Evolutionary conservation across 345 rosid species (phyloP).

Genomic region (Barbarea vulgaris): DNA sequence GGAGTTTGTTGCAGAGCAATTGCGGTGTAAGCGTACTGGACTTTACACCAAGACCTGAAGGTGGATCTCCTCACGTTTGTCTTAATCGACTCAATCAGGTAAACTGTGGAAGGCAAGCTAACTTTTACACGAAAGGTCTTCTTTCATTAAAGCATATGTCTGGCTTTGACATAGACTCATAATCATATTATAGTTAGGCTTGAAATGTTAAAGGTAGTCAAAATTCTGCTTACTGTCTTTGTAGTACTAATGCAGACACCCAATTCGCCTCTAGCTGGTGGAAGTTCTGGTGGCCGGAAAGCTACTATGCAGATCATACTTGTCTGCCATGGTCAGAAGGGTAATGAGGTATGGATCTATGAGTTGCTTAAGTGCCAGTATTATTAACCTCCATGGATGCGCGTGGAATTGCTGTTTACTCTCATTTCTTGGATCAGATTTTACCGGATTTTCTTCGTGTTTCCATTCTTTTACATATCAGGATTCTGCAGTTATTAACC

Average conservation of each 20-base stretch:
- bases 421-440: neutral
- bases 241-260: slow-evolving; percentile 74
- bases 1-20: slow-evolving; percentile 90
- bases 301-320: slow-evolving; percentile 73
- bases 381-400: slow-evolving; percentile 1
- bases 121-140: neutral
- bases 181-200: neutral
- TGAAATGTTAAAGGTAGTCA: slow-evolving; percentile 7
- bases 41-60: slow-evolving; percentile 63
- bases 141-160: neutral
- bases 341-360: slow-evolving; percentile 52
- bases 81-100: slow-evolving; percentile 95
- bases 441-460: neutral
- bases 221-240: slow-evolving; percentile 31
- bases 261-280: slow-evolving; percentile 71
- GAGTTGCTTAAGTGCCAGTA: neutral
- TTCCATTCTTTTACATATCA: neutral
- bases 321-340: slow-evolving; percentile 68
- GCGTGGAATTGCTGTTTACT: neutral
- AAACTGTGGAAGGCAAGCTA: slow-evolving; percentile 20
- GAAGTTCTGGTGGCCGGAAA: slow-evolving; percentile 74
- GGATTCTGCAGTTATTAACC: slow-evolving; percentile 11
- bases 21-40: slow-evolving; percentile 94
- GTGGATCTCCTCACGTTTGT: slow-evolving; percentile 73
- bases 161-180: slow-evolving; percentile 5